Evolutionary conservation across 1,139 yeast species (phyloP).

Genomic region (Taiozyma sp.): DNA sequence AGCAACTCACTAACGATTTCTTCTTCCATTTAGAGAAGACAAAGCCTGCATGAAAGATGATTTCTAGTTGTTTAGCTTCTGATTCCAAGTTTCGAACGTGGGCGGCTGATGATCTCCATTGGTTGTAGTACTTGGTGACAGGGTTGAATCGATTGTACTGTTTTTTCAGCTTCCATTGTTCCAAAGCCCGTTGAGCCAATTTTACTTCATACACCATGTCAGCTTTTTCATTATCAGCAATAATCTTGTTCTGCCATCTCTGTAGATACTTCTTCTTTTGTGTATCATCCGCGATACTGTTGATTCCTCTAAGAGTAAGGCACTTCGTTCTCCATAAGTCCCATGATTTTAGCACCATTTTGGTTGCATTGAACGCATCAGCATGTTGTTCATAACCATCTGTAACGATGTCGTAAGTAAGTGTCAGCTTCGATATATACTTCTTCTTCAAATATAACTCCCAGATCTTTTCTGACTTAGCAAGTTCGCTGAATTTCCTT

Average conservation of each 20-base stretch:
- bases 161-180: constrained; percentile 13
- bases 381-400: constrained; percentile 19
- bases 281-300: constrained; percentile 33
- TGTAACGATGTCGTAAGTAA: constrained; percentile 10
- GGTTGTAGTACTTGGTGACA: neutral
- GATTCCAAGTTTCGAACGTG: constrained; percentile 4
- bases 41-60: constrained; percentile 19
- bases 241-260: constrained; percentile 12
- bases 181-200: constrained; percentile 4
- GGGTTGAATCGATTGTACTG: neutral
- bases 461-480: constrained; percentile 13
- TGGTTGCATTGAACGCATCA: constrained; percentile 9
- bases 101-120: constrained; percentile 8
- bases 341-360: constrained; percentile 11
- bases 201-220: constrained; percentile 3
- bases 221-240: constrained; percentile 3
- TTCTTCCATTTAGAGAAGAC: constrained; percentile 24
- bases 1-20: neutral
- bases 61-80: constrained; percentile 15
- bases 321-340: constrained; percentile 16
- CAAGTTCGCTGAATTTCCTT: constrained; percentile 13
- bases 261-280: constrained; percentile 17
- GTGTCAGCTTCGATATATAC: constrained; percentile 7
- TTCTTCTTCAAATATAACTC: constrained; percentile 12
- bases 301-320: constrained; percentile 15